These are phyloP conservation scores for Mycena alexandri DNA, from an alignment of 768 basidiomycete species.

Conservation along the genomic window DNA sequence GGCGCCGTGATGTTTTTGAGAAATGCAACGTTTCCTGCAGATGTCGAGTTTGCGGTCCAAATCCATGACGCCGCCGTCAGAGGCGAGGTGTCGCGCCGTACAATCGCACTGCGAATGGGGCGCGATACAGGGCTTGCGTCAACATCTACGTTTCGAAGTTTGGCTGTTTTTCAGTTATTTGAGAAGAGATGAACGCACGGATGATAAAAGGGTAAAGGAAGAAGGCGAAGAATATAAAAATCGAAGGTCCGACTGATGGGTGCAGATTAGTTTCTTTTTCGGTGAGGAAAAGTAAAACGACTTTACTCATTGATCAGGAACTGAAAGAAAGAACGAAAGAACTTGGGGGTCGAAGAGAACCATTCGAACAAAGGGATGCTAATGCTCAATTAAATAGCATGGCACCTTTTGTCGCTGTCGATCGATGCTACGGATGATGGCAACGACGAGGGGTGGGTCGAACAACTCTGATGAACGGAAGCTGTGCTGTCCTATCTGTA, in stretches of 20 bases:
- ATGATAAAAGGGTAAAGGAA: background rate
- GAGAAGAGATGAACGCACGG: background rate
- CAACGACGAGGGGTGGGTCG: too few relatives aligned
- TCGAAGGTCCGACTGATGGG: background rate
- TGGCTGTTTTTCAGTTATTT: background rate
- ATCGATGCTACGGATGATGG: too few relatives aligned
- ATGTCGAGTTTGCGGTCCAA: slow-evolving; percentile 17
- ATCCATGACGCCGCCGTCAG: slow-evolving; percentile 30
- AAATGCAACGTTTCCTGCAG: slow-evolving; percentile 4
- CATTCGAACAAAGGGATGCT: too few relatives aligned
- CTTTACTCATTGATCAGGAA: slow-evolving; percentile 22
- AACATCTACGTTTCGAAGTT: slow-evolving; percentile 2
- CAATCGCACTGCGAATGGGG: background rate
- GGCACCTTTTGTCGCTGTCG: too few relatives aligned
- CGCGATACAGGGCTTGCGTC: slow-evolving; percentile 18
- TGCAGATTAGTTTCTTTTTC: background rate
- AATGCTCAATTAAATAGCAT: too few relatives aligned
- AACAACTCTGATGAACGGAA: too few relatives aligned
- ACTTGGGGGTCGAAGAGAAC: too few relatives aligned
- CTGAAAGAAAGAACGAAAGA: background rate
- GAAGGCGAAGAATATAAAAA: background rate
- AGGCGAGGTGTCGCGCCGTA: background rate
- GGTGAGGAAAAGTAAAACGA: background rate
- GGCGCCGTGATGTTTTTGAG: too few relatives aligned
- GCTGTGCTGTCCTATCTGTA: too few relatives aligned